phyloP scores from a whole-genome alignment of 2,329 filamentous ascomycete species.

The Penicillium sp. region DNA sequence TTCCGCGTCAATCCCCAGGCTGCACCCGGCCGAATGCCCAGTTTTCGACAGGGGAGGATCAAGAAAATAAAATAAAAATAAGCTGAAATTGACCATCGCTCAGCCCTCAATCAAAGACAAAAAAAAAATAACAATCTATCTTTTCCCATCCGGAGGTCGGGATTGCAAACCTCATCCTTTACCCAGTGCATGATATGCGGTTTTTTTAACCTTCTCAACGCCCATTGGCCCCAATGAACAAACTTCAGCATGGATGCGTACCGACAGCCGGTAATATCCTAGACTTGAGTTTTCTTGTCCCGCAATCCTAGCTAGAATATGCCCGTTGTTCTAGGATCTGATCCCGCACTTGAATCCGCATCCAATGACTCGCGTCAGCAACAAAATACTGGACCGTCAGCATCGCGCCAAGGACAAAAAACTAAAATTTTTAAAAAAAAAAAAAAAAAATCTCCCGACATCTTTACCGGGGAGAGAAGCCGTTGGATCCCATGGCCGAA shows the following conservation, averaged over 20 bases:
- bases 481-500: slow-evolving; percentile 10
- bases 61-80: background rate
- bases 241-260: slow-evolving; percentile 2
- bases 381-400: background rate
- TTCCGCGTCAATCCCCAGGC: slow-evolving; percentile 10
- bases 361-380: slow-evolving; percentile 2
- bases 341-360: slow-evolving; percentile 5
- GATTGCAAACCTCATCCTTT: background rate
- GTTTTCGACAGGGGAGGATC: slow-evolving; percentile 8
- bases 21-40: slow-evolving; percentile 21
- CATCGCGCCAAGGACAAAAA: background rate
- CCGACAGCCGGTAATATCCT: slow-evolving; percentile 10
- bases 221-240: background rate
- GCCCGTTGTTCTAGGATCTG: slow-evolving; percentile 22
- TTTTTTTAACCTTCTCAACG: background rate
- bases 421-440: background rate
- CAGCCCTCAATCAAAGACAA: slow-evolving; percentile 2
- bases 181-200: background rate
- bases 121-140: background rate
- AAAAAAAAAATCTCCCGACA: background rate
- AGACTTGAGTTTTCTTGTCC: slow-evolving; percentile 12
- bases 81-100: background rate
- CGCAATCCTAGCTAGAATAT: slow-evolving; percentile 15
- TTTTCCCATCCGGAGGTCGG: slow-evolving; percentile 4
- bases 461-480: slow-evolving; percentile 4